Percentiles rank a stretch among this genome's conserved stretches.
phyloP scores from a whole-genome alignment of 2,329 filamentous ascomycete genomes.

The Penicillium rolfsii region DNA sequence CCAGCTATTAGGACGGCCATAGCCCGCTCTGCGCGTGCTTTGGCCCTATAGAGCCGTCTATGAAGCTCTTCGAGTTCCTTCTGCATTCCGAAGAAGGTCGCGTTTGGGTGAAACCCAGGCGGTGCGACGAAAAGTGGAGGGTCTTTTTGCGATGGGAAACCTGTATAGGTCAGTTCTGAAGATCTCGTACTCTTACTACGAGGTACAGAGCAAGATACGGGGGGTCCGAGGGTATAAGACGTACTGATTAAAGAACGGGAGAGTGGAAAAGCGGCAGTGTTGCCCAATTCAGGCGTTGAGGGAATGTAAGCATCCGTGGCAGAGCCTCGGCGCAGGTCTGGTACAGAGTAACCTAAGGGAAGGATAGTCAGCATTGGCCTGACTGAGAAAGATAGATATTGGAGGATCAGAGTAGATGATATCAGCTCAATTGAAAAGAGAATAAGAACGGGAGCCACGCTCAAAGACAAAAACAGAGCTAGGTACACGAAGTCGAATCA shows the following conservation, averaged over 20 bases:
- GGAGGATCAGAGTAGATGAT: constrained; percentile 18
- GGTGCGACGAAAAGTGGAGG: constrained; percentile 52
- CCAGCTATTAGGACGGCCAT: constrained; percentile 67
- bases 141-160: constrained; percentile 24
- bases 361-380: constrained; percentile 40
- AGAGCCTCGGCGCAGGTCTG: constrained; percentile 25
- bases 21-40: constrained; percentile 61
- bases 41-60: constrained; percentile 60
- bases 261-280: constrained; percentile 28
- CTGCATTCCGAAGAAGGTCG: constrained; percentile 64
- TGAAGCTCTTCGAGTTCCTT: constrained; percentile 63
- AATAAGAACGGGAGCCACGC: constrained; percentile 25
- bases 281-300: constrained; percentile 30
- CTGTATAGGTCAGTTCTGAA: not conserved
- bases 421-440: constrained; percentile 23
- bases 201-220: not conserved
- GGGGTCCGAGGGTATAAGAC: not conserved
- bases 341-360: constrained; percentile 39
- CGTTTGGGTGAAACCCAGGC: constrained; percentile 64
- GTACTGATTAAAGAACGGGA: constrained; percentile 21
- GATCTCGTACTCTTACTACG: not conserved
- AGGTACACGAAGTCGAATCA: constrained; percentile 22
- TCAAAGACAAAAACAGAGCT: constrained; percentile 11
- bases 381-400: constrained; percentile 24
- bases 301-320: constrained; percentile 33